Evolutionary conservation across 805 yeast genomes (phyloP), one percentile per base, ranked within the genome.

Genomic region (Lachancea lanzarotensis): DNA sequence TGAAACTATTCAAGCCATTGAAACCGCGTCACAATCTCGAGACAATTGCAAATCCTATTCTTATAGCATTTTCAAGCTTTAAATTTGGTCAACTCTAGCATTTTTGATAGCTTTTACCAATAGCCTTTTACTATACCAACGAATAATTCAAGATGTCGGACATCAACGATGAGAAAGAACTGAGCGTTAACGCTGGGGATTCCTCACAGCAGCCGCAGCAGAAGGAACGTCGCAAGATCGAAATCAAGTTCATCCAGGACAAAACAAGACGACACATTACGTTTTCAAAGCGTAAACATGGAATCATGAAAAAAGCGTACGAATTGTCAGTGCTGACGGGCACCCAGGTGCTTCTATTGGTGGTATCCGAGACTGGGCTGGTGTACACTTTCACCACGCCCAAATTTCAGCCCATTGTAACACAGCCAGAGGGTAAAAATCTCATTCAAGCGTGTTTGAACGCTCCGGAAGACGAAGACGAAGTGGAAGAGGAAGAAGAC

Each of bases 381-480:
- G 98, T 93, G 45, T 93, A 93, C 69, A 93, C 98, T 17, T 93
- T 93, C 67, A 91, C 98, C 46, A 93, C 98, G n/a, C 98, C 98
- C 47, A 93, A 93, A 69, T 80, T 93, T 62, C 98, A 93, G 70
- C 98, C 98, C 8, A 77, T 93, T 56, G 98, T 93, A 43, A 93
- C 98, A 35, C 90, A 91, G 68, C 84, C 95, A 42, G 98, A 93
- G 70, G 98, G 98, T 55, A 90, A 93, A 67, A 90, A 90, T 67
- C 77, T 91, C 59, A 91, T 91, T 60, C 97, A 93, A 71, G 95
- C 96, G 12, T 93, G 98, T 65, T 73, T 91, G 60, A 89, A 91
- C 66, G 98, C 98, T 8, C 96, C 96, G n/a, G 95, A 88, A 59
- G 91, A 84, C 51, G 79, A 80, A 10, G 70, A 76, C 53, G 81